Conservation (phyloP, 371 early-diverging fungal genomes). For the Mortierella sp. region DNA sequence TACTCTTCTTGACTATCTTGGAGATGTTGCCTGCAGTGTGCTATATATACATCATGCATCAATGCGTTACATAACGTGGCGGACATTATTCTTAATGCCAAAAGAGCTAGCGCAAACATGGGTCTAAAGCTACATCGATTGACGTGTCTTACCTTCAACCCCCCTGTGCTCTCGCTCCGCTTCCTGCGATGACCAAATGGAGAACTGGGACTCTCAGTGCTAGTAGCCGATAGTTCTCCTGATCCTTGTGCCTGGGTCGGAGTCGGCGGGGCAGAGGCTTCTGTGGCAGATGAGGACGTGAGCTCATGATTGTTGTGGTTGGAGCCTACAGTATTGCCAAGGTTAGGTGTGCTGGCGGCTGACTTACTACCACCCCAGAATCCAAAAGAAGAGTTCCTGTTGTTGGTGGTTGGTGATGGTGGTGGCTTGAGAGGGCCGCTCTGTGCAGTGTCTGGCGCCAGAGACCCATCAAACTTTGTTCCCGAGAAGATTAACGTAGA, state of each 20-base stretch:
- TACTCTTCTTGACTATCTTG: slow-evolving; percentile 44
- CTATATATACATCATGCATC: slow-evolving; percentile 13
- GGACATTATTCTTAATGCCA: background rate
- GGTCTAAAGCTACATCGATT: background rate
- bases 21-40: slow-evolving; percentile 36
- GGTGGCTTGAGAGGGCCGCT: slow-evolving; percentile 19
- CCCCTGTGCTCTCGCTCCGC: slow-evolving; percentile 49
- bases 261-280: background rate
- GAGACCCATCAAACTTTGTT: slow-evolving; percentile 18
- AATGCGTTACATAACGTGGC: background rate
- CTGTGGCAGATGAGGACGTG: slow-evolving; percentile 12
- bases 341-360: slow-evolving; percentile 43
- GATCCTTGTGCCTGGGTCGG: slow-evolving; percentile 21
- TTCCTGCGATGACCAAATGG: slow-evolving; percentile 42
- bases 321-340: slow-evolving; percentile 4
- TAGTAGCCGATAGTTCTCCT: slow-evolving; percentile 29
- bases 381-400: slow-evolving; percentile 21
- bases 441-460: background rate
- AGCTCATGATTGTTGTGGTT: slow-evolving; percentile 1
- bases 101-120: slow-evolving; percentile 12
- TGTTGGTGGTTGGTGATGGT: slow-evolving; percentile 7
- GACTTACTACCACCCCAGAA: slow-evolving; percentile 38
- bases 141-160: slow-evolving; percentile 31
- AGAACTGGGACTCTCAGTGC: slow-evolving; percentile 25
- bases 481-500: slow-evolving; percentile 30